A percentile compares a stretch with the other conserved stretches of the same genome.
phyloP scores from a whole-genome alignment of 805 yeast genomes.

The Sungouiella thailandica region DNA sequence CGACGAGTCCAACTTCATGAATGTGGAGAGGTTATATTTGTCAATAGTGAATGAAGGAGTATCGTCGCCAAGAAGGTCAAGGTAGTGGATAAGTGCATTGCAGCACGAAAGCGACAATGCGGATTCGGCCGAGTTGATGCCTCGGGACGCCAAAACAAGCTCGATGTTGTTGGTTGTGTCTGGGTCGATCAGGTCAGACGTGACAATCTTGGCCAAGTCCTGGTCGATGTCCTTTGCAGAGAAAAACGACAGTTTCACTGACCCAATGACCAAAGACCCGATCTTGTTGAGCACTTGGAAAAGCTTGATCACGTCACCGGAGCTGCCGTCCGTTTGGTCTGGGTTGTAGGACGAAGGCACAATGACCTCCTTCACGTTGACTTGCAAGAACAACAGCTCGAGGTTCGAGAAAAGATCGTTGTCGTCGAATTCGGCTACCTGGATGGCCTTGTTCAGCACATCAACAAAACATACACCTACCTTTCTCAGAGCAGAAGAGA shows the following conservation, averaged over 20 bases:
- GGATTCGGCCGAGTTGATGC: constrained; percentile 41
- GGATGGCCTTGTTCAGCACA: constrained; percentile 59
- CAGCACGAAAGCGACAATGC: constrained; percentile 55
- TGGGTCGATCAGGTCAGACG: constrained; percentile 20
- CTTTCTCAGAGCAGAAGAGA: constrained; percentile 35
- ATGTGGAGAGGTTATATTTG: constrained; percentile 69
- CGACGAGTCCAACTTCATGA: constrained; percentile 86
- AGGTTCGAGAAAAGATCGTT: constrained; percentile 83
- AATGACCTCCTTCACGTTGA: constrained; percentile 83
- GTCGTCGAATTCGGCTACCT: constrained; percentile 76
- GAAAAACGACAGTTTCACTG: constrained; percentile 54
- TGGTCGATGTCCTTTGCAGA: constrained; percentile 65
- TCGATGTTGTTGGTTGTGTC: constrained; percentile 29
- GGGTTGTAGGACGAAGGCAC: constrained; percentile 43
- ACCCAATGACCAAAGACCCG: constrained; percentile 70
- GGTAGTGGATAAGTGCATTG: constrained; percentile 64
- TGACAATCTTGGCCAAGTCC: constrained; percentile 70
- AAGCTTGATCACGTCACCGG: constrained; percentile 57
- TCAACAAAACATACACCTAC: constrained; percentile 82
- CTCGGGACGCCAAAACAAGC: constrained; percentile 50
- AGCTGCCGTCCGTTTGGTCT: constrained; percentile 33
- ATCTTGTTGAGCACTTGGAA: constrained; percentile 64
- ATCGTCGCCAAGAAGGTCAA: constrained; percentile 54
- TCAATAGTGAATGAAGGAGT: constrained; percentile 53
- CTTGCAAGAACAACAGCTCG: constrained; percentile 81